These are phyloP conservation scores for Fraxinus cuspidata DNA, from an alignment of 257 asterid species.

Conservation along the genomic window DNA sequence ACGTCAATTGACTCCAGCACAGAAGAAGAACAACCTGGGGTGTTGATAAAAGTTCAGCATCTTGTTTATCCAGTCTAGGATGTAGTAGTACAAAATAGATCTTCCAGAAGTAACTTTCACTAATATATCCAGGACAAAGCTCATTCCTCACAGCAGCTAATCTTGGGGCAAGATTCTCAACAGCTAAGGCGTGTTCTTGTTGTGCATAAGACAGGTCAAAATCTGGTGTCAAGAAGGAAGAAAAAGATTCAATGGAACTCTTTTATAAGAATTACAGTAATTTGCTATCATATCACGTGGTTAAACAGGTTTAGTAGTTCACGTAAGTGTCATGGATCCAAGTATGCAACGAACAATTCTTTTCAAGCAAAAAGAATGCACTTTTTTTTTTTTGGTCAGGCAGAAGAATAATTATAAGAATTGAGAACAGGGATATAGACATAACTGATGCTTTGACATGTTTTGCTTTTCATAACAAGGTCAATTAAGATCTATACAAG, in stretches of 20 bases:
- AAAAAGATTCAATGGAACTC: conserved; percentile 12
- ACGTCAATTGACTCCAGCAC: conserved; percentile 10
- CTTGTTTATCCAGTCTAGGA: conserved; percentile 67
- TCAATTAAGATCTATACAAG: background rate
- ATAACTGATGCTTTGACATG: background rate
- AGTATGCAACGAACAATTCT: conserved; percentile 17
- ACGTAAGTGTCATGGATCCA: conserved; percentile 15
- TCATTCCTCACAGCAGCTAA: conserved; percentile 82
- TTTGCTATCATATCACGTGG: background rate
- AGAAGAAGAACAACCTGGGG: conserved; percentile 57
- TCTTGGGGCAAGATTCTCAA: conserved; percentile 75
- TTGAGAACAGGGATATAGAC: background rate
- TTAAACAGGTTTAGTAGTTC: background rate
- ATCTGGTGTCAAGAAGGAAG: conserved; percentile 39
- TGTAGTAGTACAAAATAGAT: conserved; percentile 88
- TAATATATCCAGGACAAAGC: conserved; percentile 88
- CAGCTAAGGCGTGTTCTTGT: conserved; percentile 92
- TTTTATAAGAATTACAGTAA: background rate
- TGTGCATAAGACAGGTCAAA: conserved; percentile 82
- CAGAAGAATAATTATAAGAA: background rate
- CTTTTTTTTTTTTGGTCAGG: background rate
- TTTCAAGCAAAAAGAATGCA: conserved; percentile 2
- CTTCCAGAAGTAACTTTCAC: conserved; percentile 86
- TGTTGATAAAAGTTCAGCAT: conserved; percentile 69
- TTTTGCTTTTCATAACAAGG: background rate